Base-by-base conservation (phyloP, 106 monocot genomes). In the Apostasia shenzhenica region DNA sequence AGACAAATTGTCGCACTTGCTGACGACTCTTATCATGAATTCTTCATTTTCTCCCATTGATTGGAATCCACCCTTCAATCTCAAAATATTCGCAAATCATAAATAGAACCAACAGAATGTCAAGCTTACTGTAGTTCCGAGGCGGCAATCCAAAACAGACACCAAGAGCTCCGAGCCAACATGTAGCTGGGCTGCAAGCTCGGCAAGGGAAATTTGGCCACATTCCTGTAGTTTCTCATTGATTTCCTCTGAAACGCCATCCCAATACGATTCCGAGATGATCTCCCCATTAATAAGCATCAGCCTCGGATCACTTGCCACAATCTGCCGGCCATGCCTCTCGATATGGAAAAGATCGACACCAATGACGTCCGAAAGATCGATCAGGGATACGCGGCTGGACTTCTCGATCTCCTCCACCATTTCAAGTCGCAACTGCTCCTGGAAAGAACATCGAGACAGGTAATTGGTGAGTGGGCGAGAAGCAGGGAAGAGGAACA, bases 171-270 rank as follows among this genome's bases (percentile, higher is more conserved):
- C 95, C 38, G 95, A 88, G 42, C 92, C 84, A 66, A 95, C 75
- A 40, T 89, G 86, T 61, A 89, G 74, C 50, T 95, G 91, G 8
- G 88, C 85, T 5, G 95, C 95, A 45, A 95, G 79, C 76, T 95
- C 91, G 0, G 91, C 91, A 43, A 95, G 48, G 5, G 86, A 77
- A 48, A 95, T 95, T 75, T 95, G 95, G 57, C 95, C 92, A 55
- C 92, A 86, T 72, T 95, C 92, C 65, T 95, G 92, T 61, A 95
- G 62, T 69, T 83, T 95, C 73, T 95, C 95, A 50, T 95, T 89
- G 38, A 95, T 84, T 78, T 95, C 91, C 72, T 95, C 95, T 8
- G 84, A 88, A 10, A 84, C 79, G 5, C 70, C 55, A 70, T 92
- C 84, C 95, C 95, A 95, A 76, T 95, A 95, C 51, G 61, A 70